Conservation (phyloP, 495 filamentous ascomycete species). For the Xylaria telfairii region DNA sequence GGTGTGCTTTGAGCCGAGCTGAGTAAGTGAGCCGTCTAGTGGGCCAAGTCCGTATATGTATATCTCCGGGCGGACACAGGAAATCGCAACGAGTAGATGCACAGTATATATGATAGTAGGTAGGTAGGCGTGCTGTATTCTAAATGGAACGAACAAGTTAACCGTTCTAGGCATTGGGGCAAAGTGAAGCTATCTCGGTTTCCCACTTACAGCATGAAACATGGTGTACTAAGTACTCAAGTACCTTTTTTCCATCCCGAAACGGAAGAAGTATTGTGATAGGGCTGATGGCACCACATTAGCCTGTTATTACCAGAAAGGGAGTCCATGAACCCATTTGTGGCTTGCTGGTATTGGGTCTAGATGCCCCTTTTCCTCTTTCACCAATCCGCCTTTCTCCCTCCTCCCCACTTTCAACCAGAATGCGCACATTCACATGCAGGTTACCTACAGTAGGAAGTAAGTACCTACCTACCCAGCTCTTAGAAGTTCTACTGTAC, state of each 20-base stretch:
- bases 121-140: background rate
- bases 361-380: background rate
- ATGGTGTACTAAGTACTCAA: too few species aligned
- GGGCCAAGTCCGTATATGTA: background rate
- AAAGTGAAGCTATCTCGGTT: background rate
- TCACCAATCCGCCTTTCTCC: too few species aligned
- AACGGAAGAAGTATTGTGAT: background rate
- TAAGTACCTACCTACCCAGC: background rate
- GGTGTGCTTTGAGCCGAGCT: constrained; percentile 3
- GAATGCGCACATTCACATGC: too few species aligned
- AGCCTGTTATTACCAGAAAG: background rate
- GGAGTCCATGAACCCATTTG: background rate
- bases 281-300: background rate
- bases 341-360: background rate
- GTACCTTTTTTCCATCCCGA: background rate
- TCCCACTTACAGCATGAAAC: background rate
- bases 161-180: background rate
- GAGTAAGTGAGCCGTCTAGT: constrained; percentile 11
- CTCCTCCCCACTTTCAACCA: too few species aligned
- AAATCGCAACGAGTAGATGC: background rate
- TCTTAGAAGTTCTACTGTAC: too few species aligned
- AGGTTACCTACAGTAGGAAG: too few species aligned
- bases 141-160: background rate
- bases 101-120: background rate
- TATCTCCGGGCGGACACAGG: constrained; percentile 11